These are phyloP conservation scores for Vitis amurensis DNA, from an alignment of 164 flowering plant genomes.

Conservation along the genomic window DNA sequence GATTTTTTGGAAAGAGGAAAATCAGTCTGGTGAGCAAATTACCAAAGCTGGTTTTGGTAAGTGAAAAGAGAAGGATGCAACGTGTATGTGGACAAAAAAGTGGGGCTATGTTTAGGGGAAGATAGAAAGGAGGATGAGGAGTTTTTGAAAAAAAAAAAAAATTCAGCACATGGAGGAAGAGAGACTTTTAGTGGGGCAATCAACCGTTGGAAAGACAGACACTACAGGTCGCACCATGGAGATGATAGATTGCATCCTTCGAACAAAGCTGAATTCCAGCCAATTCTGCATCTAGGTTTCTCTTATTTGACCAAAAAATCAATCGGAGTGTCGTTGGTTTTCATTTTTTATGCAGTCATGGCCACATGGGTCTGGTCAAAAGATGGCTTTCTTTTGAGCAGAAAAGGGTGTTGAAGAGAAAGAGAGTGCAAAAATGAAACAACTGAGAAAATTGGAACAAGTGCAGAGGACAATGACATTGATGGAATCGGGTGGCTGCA, in stretches of 20 bases:
- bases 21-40: too few relatives aligned
- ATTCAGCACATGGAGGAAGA: too few relatives aligned
- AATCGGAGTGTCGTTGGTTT: slow-evolving; percentile 5
- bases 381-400: slow-evolving; percentile 14
- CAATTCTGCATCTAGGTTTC: slow-evolving; percentile 12
- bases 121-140: too few relatives aligned
- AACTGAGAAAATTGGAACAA: slow-evolving; percentile 47
- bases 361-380: slow-evolving; percentile 5
- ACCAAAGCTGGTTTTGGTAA: too few relatives aligned
- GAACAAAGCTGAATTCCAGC: background rate
- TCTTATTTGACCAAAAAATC: slow-evolving; percentile 8
- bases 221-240: too few relatives aligned
- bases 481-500: slow-evolving; percentile 25
- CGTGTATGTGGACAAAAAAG: too few relatives aligned
- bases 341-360: background rate
- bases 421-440: slow-evolving; percentile 41
- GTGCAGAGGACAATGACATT: slow-evolving; percentile 30
- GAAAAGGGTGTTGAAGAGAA: slow-evolving; percentile 8
- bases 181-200: too few relatives aligned
- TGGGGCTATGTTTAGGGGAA: too few relatives aligned
- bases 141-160: too few relatives aligned
- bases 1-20: too few relatives aligned
- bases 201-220: too few relatives aligned
- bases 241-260: background rate
- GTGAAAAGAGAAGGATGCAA: too few relatives aligned